Evolutionary conservation across 2,329 filamentous ascomycete species (phyloP), one percentile per base, ranked within the genome.

Genomic region (Penicillium italicum): DNA sequence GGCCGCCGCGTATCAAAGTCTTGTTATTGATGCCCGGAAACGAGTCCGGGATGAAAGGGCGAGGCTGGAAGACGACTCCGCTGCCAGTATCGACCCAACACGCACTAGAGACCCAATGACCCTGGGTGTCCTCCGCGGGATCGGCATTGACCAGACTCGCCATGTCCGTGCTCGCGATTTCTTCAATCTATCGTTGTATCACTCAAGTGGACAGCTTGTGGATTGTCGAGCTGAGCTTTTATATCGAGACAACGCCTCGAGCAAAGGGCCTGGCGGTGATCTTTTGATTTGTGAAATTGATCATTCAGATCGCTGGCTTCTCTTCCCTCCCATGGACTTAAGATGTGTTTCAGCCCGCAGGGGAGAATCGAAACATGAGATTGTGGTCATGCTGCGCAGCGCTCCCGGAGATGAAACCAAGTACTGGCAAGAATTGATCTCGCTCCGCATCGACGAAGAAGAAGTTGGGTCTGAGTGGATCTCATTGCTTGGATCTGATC

Each of bases 251-350:
- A 90, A 90, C 64, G 80, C 85, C 24, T 79, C 82, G n/a, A 82
- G 84, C 46, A 80, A 82, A 34, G 82, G 83, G 3, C 83, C 87
- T 59, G 78, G 83, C 46, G 91, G 93, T 7, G 94, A 99, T 71
- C 72, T 99, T n/a, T 82, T 99, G 22, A 88, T 99, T 54, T 92
- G 93, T 62, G 92, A 97, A 72, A 85, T 91, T n/a, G 91, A 91
- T 42, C 82, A 84, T 50, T 81, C 82, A 6, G 85, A 88, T 14
- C 84, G 85, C 50, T 97, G 91, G 85, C 82, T 99, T 5, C 81
- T 99, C 0, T 96, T 99, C 67, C 89, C 92, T n/a, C 93, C 94
- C 1, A 80, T 97, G n/a, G 80, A 86, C 18, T 80, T 85, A 60
- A 79, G 81, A 34, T 82, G 84, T 57, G 82, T 96, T 20, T 97